phyloP scores from a whole-genome alignment of 306 rosid species.

The Ammopiptanthus mongolicus region DNA sequence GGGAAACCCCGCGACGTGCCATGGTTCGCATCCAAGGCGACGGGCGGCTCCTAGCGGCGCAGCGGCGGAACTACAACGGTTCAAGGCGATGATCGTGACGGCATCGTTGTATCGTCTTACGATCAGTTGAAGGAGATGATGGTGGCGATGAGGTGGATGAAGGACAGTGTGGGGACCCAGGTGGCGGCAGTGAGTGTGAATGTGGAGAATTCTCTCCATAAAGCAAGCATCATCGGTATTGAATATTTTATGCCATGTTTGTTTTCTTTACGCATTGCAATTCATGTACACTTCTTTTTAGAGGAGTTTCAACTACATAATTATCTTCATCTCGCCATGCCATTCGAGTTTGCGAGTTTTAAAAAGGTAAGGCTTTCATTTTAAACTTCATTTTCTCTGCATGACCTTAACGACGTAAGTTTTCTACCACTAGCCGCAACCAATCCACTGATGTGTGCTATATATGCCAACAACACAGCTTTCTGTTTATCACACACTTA shows the following conservation, averaged over 20 bases:
- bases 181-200: no score
- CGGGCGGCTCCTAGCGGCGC: no score
- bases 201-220: no score
- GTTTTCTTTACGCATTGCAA: not conserved
- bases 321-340: constrained; percentile 27
- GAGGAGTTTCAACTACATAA: constrained; percentile 4
- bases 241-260: not conserved
- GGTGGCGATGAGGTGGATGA: no score
- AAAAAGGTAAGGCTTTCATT: constrained; percentile 23
- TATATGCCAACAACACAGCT: constrained; percentile 90
- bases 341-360: constrained; percentile 34
- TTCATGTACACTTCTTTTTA: not conserved
- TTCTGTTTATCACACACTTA: constrained; percentile 91
- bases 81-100: no score
- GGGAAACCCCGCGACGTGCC: no score
- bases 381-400: constrained; percentile 15
- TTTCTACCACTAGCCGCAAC: constrained; percentile 98
- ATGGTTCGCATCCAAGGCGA: no score
- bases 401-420: constrained; percentile 8
- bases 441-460: constrained; percentile 96
- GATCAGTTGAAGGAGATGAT: no score
- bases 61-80: no score
- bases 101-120: no score
- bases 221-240: no score
- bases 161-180: no score